Conservation (phyloP, 2,329 filamentous ascomycete species). For the Fusarium sp. region DNA sequence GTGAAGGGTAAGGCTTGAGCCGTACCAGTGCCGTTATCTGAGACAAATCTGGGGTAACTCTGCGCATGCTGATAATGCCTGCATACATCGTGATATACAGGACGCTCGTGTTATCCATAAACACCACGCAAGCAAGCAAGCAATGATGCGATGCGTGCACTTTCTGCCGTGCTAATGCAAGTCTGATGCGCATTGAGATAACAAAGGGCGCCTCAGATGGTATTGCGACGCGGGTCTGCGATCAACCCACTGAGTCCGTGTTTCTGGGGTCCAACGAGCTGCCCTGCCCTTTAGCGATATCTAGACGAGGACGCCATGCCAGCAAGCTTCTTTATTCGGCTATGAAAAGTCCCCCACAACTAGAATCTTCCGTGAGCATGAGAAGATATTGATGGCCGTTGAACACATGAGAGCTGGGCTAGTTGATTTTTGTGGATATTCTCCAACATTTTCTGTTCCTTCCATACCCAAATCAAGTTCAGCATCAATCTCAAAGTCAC, state of each 20-base stretch:
- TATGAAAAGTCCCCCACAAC: neutral
- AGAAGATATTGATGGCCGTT: neutral
- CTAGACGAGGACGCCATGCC: slow-evolving; percentile 1
- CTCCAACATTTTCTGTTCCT: neutral
- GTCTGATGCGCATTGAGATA: slow-evolving; percentile 24
- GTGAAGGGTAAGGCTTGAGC: slow-evolving; percentile 2
- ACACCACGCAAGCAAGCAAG: slow-evolving; percentile 6
- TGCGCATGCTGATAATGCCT: slow-evolving; percentile 13
- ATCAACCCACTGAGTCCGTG: neutral
- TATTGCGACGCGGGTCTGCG: neutral
- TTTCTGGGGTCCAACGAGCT: slow-evolving; percentile 8
- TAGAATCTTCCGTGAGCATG: neutral
- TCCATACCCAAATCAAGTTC: neutral
- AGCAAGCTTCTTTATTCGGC: neutral
- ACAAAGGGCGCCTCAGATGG: neutral
- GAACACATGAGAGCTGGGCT: neutral
- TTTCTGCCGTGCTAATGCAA: slow-evolving; percentile 25
- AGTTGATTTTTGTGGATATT: neutral
- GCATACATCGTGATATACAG: neutral
- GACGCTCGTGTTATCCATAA: slow-evolving; percentile 1
- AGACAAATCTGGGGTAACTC: slow-evolving; percentile 35
- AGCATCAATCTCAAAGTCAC: slow-evolving; percentile 15
- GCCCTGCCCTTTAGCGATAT: slow-evolving; percentile 1
- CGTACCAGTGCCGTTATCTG: slow-evolving; percentile 20
- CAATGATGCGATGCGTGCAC: neutral